Base-by-base conservation (phyloP, 1,284 basidiomycete species). In the Sphagnurus paluster region DNA sequence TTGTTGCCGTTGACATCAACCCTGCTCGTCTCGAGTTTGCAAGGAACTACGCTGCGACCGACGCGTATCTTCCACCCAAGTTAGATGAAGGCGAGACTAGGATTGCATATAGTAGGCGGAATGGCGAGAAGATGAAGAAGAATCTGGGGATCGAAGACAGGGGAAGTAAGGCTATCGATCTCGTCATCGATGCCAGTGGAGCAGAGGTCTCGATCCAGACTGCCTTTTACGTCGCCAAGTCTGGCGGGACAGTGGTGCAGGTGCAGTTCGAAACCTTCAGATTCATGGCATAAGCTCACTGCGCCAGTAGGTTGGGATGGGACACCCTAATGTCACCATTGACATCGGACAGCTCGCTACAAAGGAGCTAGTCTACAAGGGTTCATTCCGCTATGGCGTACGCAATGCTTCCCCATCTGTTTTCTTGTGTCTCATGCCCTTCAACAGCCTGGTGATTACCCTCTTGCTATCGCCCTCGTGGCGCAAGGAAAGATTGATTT, bases 1-100 rank as follows among this genome's bases (percentile, higher is more conserved):
- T 95, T 49, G 78, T 96, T 48, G 91, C 84, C 1, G 79, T 96
- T 52, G 93, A 99, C 63, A 93, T 98, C 53, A 82, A 92, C 46
- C 74, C 81, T 33, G 71, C 75, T 39, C 87, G 95, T 38, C 82
- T 99, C 39, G 79, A 89, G 35, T 98, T 98, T 62, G 94, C 96
- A 10, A 86, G 86, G 63, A 56, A 62, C 17, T 97, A 95, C 66
- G 92, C 87, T n/a, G 94, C 93, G 10, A 91, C 93, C 2, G 87
- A 94, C 50, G 73, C 20, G 13, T 52, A 55, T 35, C 51, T 57
- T 17, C 54, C 54, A n/a, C 78, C 81, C 7, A 71, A 76, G 44
- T 68, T 77, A 20, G 67, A 82, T 41, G 71, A 79, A 39, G 83
- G 80, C 42, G 93, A 96, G 68, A 69, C 71, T 32, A 79, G 75